A percentile compares a stretch with the other conserved stretches of the same genome.
phyloP scores from a whole-genome alignment of 2,329 filamentous ascomycete genomes.

The Fusarium transvaalense region DNA sequence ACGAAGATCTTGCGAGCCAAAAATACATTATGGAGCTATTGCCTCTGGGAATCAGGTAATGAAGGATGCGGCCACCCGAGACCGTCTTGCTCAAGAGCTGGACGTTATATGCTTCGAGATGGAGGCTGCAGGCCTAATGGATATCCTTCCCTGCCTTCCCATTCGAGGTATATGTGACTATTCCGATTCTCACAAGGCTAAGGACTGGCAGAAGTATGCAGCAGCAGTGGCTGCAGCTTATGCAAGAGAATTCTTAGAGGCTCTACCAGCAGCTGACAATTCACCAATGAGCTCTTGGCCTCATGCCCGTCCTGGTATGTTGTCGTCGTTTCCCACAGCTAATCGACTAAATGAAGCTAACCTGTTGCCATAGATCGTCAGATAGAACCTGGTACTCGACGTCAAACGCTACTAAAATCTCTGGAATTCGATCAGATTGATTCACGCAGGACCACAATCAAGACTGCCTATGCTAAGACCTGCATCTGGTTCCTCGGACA shows the following conservation, averaged over 20 bases:
- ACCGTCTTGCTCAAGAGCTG: neutral
- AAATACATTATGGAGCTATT: neutral
- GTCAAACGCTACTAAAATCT: slow-evolving; percentile 43
- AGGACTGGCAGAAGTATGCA: neutral
- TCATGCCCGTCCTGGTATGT: neutral
- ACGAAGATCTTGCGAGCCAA: neutral
- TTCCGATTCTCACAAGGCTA: neutral
- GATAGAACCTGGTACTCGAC: neutral
- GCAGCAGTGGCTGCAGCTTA: neutral
- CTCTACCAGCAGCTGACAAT: neutral
- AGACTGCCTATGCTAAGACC: slow-evolving; percentile 50
- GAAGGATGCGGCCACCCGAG: neutral
- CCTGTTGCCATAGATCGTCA: neutral
- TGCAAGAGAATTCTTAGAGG: neutral
- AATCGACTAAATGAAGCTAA: neutral
- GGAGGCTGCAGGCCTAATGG: neutral
- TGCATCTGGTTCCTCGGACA: slow-evolving; percentile 35
- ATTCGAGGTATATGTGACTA: neutral
- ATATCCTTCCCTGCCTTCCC: neutral
- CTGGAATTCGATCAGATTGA: slow-evolving; percentile 57
- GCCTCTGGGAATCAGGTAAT: neutral
- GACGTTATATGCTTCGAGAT: neutral
- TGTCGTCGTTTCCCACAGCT: neutral
- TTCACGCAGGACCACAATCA: slow-evolving; percentile 53
- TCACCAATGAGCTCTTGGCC: neutral